Evolutionary conservation across 2,329 filamentous ascomycete species (phyloP), one percentile per base, ranked within the genome.

Genomic region (Aspergillus fumigatus): DNA sequence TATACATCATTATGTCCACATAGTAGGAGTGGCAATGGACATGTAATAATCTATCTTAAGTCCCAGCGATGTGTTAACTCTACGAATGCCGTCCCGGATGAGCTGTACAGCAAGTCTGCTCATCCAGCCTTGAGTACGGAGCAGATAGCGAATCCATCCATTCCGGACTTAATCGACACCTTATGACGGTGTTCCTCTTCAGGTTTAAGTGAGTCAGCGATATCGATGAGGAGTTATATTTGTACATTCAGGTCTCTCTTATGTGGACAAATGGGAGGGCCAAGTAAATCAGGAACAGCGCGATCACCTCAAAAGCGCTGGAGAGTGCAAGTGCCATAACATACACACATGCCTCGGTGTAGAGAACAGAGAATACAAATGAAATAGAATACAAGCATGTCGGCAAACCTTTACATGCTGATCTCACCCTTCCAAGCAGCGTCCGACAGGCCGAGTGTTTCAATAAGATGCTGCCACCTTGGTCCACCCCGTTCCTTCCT

Each of bases 361-460:
- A 50, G 51, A 26, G 45, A 50, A 48, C 52, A 50, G n/a, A 50
- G 43, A 55, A 49, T 47, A 53, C 27, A 40, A 23, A 54, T 40
- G 25, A 60, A 47, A 51, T 56, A 62, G 32, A 56, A 58, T 59
- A 63, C 59, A 61, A 58, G 53, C 48, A 52, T 51, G 21, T 6
- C 50, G 53, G 29, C 45, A 50, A 53, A 52, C 53, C 50, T 45
- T 76, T 84, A 90, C 72, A 92, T 71, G 59, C 82, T 85, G 72
- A 97, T 97, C 79, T 97, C 91, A 50, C 86, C 88, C 80, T 91
- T 89, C 88, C 91, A 97, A 52, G 89, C 92, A 41, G 90, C 91
- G 51, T 92, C 90, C 14, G 88, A 90, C 75, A 99, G 75, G 14
- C 95, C 94, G 59, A 99, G 79, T 58, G 84, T 93, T 75, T 89